Evolutionary conservation across 345 rosid genomes (phyloP), one percentile per base, ranked within the genome.

Genomic region (Lagerstroemia speciosa): DNA sequence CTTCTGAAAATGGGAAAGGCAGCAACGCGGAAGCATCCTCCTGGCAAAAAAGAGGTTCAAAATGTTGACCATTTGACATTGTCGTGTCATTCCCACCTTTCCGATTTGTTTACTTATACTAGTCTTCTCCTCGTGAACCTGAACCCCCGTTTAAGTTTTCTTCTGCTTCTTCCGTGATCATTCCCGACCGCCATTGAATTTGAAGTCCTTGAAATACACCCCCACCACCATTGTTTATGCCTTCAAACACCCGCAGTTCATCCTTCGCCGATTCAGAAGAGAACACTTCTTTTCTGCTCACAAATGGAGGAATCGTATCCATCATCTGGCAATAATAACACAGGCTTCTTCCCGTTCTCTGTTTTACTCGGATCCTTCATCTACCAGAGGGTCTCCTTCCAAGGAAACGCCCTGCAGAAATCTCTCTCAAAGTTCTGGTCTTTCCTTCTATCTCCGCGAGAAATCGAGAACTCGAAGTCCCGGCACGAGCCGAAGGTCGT

Each of bases 371-470:
- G 15, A 20, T 58, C 29, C 33, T 58, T 27, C 63, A 10, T 30
- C 20, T 15, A 27, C 33, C 20, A 27, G 63, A 58, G 29, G 34
- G 14, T 16, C 63, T 58, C 9, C 60, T 53, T n/a, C 6, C 60
- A n/a, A 26, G 60, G 9, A 2, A 67, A 33, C 69, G 29, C 48
- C 52, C 46, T 69, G 11, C 52, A 40, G 38, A n/a, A 60, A 20
- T 57, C 65, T 36, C 75, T 84, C 71, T 78, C 77, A 29, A 78
- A 76, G 62, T 77, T 63, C 36, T 83, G 78, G 69, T 82, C 79
- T 58, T 58, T 27, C 74, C 45, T 67, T 40, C 36, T 20, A 26
- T 30, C 71, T 70, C 70, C 8, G 52, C 64, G 52, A 75, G 81
- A 73, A 32, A 31, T 71, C 29, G 58, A 73, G 55, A 27, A 10